Conservation (phyloP, 768 basidiomycete genomes). For the Russula sp. region DNA sequence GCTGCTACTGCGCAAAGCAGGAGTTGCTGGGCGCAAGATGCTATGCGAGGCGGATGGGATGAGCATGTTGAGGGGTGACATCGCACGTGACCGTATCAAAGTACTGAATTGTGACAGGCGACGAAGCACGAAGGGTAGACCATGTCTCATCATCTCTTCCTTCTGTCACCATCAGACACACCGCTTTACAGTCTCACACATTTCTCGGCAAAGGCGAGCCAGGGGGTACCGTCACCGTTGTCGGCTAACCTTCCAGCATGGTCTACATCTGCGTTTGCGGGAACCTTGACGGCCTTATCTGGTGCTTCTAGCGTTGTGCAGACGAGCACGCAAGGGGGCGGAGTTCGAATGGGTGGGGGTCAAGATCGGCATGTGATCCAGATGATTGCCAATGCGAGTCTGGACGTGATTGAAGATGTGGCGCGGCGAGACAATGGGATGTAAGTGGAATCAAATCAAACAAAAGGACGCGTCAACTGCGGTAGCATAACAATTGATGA, state of each 20-base stretch:
- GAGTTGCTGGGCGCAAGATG: background rate
- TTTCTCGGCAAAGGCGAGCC: slow-evolving; percentile 70
- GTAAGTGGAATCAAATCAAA: slow-evolving; percentile 58
- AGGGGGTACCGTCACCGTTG: slow-evolving; percentile 59
- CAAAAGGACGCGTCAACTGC: background rate
- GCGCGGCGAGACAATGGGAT: slow-evolving; percentile 79
- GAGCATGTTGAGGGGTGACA: background rate
- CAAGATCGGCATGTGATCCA: slow-evolving; percentile 94
- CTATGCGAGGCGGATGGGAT: background rate
- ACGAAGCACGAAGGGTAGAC: slow-evolving; percentile 1
- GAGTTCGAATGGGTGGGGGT: slow-evolving; percentile 69
- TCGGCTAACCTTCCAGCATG: slow-evolving; percentile 83
- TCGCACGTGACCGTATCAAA: slow-evolving; percentile 11
- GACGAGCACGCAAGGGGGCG: slow-evolving; percentile 56
- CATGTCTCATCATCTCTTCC: slow-evolving; percentile 87
- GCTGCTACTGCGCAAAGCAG: background rate
- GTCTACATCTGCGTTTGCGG: slow-evolving; percentile 90
- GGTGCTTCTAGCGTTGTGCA: slow-evolving; percentile 78
- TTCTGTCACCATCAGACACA: slow-evolving; percentile 83
- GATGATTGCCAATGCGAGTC: slow-evolving; percentile 96
- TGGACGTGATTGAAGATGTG: slow-evolving; percentile 93
- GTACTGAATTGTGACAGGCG: background rate
- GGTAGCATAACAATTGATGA: slow-evolving; percentile 8
- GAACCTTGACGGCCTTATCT: slow-evolving; percentile 81
- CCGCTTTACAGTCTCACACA: slow-evolving; percentile 83